Percentiles rank a stretch among this genome's conserved stretches.
These are phyloP conservation scores for Rhodomyrtus psidioides DNA, from an alignment of 441 rosid species.

Conservation along the genomic window DNA sequence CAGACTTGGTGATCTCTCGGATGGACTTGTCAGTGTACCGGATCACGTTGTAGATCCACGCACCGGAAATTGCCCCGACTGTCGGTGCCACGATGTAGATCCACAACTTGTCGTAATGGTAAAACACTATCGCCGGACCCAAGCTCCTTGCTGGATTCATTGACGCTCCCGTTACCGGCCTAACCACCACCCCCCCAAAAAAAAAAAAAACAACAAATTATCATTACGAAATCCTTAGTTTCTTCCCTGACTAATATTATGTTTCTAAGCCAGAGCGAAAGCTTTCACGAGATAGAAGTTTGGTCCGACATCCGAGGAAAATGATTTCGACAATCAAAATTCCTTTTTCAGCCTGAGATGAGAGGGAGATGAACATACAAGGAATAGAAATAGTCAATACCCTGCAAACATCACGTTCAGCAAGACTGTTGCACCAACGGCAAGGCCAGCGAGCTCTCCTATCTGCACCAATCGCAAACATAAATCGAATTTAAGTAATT, in stretches of 20 bases:
- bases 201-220: neutral
- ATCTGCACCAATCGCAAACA: neutral
- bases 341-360: neutral
- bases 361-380: neutral
- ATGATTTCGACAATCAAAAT: neutral
- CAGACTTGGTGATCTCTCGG: neutral
- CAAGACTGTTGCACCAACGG: neutral
- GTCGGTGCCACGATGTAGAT: neutral
- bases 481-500: neutral
- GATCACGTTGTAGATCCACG: constrained; percentile 1
- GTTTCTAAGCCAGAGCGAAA: neutral
- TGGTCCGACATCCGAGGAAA: neutral
- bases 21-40: neutral
- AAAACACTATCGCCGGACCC: constrained; percentile 1
- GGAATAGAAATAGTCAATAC: neutral
- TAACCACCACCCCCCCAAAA: neutral
- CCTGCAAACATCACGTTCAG: neutral
- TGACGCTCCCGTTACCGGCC: neutral
- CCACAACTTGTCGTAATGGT: neutral
- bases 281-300: neutral
- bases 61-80: neutral
- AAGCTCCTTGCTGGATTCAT: constrained; percentile 8
- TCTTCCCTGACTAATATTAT: neutral
- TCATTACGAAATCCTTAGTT: neutral
- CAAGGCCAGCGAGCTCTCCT: neutral